Conservation (phyloP, 306 rosid species). For the Cyclanthera cordifolia region DNA sequence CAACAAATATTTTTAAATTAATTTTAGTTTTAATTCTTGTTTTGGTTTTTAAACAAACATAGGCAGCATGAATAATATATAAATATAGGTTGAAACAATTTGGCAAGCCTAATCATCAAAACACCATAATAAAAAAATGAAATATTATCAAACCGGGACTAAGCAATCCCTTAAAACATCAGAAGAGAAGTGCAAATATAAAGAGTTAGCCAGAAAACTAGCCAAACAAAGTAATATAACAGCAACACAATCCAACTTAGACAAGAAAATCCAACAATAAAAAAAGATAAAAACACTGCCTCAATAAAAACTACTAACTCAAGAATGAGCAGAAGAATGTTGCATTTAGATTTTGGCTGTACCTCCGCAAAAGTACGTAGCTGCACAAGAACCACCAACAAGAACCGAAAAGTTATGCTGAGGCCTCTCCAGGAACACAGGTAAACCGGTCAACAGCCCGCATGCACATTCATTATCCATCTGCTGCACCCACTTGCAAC, state of each 20-base stretch:
- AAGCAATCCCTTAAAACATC: neutral
- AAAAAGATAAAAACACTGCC: neutral
- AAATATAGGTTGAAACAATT: no score
- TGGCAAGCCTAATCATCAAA: no score
- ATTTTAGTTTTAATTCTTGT: no score
- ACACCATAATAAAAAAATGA: no score
- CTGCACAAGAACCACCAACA: conserved; percentile 7
- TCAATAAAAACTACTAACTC: neutral
- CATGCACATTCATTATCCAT: conserved; percentile 11
- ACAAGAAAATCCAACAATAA: no score
- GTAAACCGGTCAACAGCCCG: conserved; percentile 6
- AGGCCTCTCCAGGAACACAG: conserved; percentile 6
- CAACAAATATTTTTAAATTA: no score
- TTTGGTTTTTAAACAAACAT: no score
- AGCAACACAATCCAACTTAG: no score
- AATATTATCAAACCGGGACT: no score
- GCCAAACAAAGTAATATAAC: neutral
- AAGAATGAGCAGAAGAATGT: neutral
- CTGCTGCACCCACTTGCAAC: conserved; percentile 17
- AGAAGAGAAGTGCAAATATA: neutral
- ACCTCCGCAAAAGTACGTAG: conserved; percentile 3
- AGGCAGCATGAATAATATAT: no score
- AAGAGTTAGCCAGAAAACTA: neutral
- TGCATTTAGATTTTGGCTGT: neutral
- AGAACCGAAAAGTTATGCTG: neutral